Evolutionary conservation across 1,284 basidiomycete genomes (phyloP).

Genomic region (Sphaerobolus stellatus): DNA sequence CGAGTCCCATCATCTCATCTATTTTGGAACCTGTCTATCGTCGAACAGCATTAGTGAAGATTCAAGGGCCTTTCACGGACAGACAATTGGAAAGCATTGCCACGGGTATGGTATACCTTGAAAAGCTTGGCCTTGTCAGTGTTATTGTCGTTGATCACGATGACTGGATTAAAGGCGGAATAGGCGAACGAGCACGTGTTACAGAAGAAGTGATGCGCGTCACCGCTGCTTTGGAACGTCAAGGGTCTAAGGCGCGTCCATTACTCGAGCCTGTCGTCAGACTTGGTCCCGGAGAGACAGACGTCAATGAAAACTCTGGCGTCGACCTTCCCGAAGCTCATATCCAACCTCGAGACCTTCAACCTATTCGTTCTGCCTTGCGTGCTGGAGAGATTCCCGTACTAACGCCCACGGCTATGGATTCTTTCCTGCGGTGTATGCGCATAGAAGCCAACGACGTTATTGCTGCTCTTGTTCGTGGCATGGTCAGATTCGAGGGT

Average conservation of each 20-base stretch:
- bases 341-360: constrained; percentile 72
- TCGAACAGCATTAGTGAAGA: constrained; percentile 91
- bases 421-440: constrained; percentile 84
- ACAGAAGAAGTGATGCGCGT: constrained; percentile 80
- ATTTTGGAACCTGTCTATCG: constrained; percentile 81
- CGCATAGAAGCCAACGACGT: constrained; percentile 91
- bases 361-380: constrained; percentile 84
- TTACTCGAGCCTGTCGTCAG: constrained; percentile 84
- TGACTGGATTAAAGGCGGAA: constrained; percentile 64
- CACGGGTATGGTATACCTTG: constrained; percentile 91
- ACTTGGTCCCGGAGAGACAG: constrained; percentile 71
- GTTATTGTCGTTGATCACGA: constrained; percentile 96
- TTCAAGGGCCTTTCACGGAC: constrained; percentile 97
- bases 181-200: constrained; percentile 60
- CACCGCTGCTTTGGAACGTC: constrained; percentile 79
- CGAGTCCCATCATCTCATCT: constrained; percentile 70
- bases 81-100: constrained; percentile 92
- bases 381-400: constrained; percentile 95
- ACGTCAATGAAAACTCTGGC: constrained; percentile 29
- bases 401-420: constrained; percentile 90
- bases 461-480: constrained; percentile 82
- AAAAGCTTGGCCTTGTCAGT: constrained; percentile 91
- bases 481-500: constrained; percentile 58
- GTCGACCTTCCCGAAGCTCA: constrained; percentile 68
- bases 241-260: constrained; percentile 86